Evolutionary conservation across 169 alveolate species (phyloP).

Genomic region (Plasmodium inui): DNA sequence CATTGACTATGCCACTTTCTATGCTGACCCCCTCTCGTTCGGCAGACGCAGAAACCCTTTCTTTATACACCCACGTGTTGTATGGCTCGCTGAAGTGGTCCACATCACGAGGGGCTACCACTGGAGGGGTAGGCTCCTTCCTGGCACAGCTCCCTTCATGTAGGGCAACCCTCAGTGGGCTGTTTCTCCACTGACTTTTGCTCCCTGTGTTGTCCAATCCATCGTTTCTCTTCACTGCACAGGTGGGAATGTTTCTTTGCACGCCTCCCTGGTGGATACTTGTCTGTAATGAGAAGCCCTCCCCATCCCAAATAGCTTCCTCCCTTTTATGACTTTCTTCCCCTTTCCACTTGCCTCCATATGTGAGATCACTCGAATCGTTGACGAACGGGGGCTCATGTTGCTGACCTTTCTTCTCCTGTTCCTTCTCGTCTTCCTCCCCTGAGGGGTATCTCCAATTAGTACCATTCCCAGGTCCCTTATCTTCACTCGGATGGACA

Average conservation of each 20-base stretch:
- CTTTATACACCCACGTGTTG: neutral
- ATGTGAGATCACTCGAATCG: neutral
- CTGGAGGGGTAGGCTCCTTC: neutral
- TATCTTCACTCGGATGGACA: neutral
- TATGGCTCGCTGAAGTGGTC: neutral
- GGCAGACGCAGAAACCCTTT: neutral
- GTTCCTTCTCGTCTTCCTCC: neutral
- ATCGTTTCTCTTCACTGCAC: neutral
- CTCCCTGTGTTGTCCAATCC: neutral
- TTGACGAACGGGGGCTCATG: neutral
- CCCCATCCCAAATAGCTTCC: neutral
- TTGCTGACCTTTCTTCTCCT: too few species aligned
- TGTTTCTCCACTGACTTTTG: neutral
- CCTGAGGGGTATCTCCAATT: neutral
- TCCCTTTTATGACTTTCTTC: neutral
- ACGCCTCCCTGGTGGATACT: neutral
- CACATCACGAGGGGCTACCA: neutral
- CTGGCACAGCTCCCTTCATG: neutral
- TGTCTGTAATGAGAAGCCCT: neutral
- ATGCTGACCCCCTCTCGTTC: neutral
- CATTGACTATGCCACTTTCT: neutral
- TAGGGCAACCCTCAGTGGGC: neutral
- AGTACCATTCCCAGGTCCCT: neutral
- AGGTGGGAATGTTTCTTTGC: neutral
- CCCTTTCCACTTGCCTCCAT: neutral